Base-by-base conservation (phyloP, 306 rosid genomes). In the Castanea crenata region DNA sequence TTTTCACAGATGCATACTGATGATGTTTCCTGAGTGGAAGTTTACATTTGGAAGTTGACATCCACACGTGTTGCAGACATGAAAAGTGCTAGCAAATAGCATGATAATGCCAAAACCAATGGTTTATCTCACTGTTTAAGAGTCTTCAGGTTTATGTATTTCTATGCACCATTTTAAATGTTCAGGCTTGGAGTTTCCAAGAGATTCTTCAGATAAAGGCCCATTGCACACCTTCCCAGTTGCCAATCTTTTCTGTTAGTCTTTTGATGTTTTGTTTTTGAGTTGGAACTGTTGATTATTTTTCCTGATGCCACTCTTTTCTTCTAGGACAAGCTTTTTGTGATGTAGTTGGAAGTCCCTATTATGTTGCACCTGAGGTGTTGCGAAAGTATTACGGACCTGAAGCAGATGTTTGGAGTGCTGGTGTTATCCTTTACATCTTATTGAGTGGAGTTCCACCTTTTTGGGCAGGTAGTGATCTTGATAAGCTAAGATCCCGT, bases 331-430 rank as follows among this genome's bases (percentile, higher is more conserved):
- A 93, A 87, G 10, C 74, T 67, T 93, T 91, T 69, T 73, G 54
- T 63, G 98, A 93, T 68, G 89, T 91, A 15, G 94, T 93, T 81
- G 98, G 98, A 82, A 93, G 98, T 85, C 93, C 94, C 41, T 91
- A 91, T 81, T 93, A 93, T 79, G 91, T 93, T 75, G 98, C 98
- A 61, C 98, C 98, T 31, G 98, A 93, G 85, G 90, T 93, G 21
- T 82, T 93, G 90, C 69, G 85, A 79, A 91, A 91, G 85, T 76
- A 82, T 61, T 93, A 93, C 81, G 98, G 97, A 84, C 98, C 90
- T 21, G 92, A 91, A 82, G 90, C 83, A 38, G 98, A 93, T 79
- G 98, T 93, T 59, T 93, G 98, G 98, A 93, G 98, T 86, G 98
- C 93, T 74, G 98, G 98, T 75, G 97, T 93, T 29, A 93, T 93